phyloP scores from a whole-genome alignment of 2,329 filamentous ascomycete genomes.

The Cladophialophora carrionii region DNA sequence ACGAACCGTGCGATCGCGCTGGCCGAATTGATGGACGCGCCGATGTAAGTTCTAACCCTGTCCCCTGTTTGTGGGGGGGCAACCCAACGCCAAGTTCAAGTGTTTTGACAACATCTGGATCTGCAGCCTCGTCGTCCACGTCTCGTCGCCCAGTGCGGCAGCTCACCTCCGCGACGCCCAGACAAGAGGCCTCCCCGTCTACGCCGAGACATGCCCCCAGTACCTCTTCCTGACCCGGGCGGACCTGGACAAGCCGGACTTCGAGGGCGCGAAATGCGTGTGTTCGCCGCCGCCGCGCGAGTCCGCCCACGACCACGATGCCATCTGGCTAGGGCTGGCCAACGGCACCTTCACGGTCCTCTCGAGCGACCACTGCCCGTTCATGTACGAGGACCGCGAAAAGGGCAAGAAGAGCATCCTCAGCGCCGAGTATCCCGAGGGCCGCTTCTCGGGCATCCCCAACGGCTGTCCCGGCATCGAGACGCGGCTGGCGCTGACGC shows the following conservation, averaged over 20 bases:
- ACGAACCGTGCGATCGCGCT: slow-evolving; percentile 53
- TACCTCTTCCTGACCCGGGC: slow-evolving; percentile 61
- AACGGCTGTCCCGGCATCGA: slow-evolving; percentile 64
- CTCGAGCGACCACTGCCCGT: slow-evolving; percentile 57
- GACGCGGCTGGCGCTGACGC: slow-evolving; percentile 56
- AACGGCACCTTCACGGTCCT: slow-evolving; percentile 61
- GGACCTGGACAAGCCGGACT: slow-evolving; percentile 48
- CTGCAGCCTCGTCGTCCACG: slow-evolving; percentile 54
- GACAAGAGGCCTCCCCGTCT: slow-evolving; percentile 55
- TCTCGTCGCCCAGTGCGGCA: slow-evolving; percentile 54
- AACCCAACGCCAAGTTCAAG: too few species aligned
- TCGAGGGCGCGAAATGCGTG: slow-evolving; percentile 58
- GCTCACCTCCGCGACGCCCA: slow-evolving; percentile 57
- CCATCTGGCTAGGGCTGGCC: slow-evolving; percentile 56
- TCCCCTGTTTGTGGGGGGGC: too few species aligned
- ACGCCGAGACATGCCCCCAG: slow-evolving; percentile 63
- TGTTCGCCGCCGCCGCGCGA: slow-evolving; percentile 58
- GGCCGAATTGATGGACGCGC: slow-evolving; percentile 55
- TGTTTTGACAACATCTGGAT: too few species aligned
- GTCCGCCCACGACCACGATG: slow-evolving; percentile 53
- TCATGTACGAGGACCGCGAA: slow-evolving; percentile 54
- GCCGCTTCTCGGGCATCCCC: slow-evolving; percentile 60
- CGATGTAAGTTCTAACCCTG: slow-evolving; percentile 49
- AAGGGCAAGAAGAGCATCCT: slow-evolving; percentile 56
- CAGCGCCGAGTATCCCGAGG: slow-evolving; percentile 49